A percentile compares a stretch with the other conserved stretches of the same genome.
Conservation (phyloP, 2,329 filamentous ascomycete species). For the Cadophora luteo-olivacea region DNA sequence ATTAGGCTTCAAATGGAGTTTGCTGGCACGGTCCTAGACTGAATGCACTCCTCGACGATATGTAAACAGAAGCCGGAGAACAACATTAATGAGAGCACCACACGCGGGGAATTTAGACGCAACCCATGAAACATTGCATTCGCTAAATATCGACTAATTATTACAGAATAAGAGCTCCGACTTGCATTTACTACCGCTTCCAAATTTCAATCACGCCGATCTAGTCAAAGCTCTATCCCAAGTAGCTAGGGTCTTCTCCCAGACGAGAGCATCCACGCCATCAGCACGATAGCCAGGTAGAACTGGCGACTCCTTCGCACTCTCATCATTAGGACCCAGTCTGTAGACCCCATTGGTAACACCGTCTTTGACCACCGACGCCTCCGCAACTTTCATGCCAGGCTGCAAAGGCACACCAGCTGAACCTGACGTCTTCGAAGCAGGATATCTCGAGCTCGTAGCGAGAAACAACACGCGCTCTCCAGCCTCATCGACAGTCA, state of each 20-base stretch:
- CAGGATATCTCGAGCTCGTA: conserved; percentile 47
- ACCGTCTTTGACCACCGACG: conserved; percentile 45
- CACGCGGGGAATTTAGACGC: background rate
- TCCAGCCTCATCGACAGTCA: conserved; percentile 45
- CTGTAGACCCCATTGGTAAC: conserved; percentile 50
- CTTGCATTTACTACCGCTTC: background rate
- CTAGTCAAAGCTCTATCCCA: conserved; percentile 44
- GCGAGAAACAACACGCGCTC: conserved; percentile 49
- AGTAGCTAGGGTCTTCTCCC: conserved; percentile 47
- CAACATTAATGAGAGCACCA: no score
- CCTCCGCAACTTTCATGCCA: conserved; percentile 34
- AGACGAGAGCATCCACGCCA: conserved; percentile 45
- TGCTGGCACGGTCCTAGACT: no score
- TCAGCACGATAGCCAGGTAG: conserved; percentile 41
- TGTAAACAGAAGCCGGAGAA: no score
- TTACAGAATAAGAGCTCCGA: background rate
- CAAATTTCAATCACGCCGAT: conserved; percentile 8
- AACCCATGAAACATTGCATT: background rate
- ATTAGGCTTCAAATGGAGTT: no score
- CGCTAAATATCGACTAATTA: background rate
- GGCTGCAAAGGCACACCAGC: conserved; percentile 34
- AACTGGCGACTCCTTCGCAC: conserved; percentile 37
- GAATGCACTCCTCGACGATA: no score
- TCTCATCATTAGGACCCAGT: conserved; percentile 46
- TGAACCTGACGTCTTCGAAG: conserved; percentile 29